phyloP scores from a whole-genome alignment of 306 rosid genomes.

The Acacia crassicarpa region DNA sequence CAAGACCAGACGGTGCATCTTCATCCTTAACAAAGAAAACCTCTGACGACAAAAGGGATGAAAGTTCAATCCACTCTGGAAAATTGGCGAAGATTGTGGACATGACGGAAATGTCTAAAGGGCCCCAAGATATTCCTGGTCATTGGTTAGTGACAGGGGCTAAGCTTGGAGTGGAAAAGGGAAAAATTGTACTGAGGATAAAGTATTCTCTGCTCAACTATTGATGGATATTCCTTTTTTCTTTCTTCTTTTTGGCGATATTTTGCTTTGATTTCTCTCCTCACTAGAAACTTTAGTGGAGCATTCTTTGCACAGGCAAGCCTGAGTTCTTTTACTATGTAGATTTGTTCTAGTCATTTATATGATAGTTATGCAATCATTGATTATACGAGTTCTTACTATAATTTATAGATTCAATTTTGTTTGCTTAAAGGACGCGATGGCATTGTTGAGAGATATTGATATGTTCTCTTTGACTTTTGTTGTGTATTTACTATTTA shows the following conservation, averaged over 20 bases:
- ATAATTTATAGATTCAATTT: slow-evolving; percentile 34
- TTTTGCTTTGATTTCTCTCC: slow-evolving; percentile 23
- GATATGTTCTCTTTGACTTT: not conserved
- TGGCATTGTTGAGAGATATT: slow-evolving; percentile 23
- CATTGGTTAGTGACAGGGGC: slow-evolving; percentile 99
- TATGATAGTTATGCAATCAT: slow-evolving; percentile 42
- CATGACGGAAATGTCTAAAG: slow-evolving; percentile 90
- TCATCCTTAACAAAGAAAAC: slow-evolving; percentile 61
- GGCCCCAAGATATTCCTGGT: slow-evolving; percentile 96
- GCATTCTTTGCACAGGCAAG: slow-evolving; percentile 91
- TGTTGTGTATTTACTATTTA: not conserved
- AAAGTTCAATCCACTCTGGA: slow-evolving; percentile 58
- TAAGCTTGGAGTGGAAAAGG: slow-evolving; percentile 96
- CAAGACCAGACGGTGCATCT: slow-evolving; percentile 67
- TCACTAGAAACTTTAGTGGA: slow-evolving; percentile 58
- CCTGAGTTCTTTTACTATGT: slow-evolving; percentile 50
- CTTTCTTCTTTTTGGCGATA: slow-evolving; percentile 26
- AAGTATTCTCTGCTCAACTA: slow-evolving; percentile 90
- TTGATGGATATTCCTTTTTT: slow-evolving; percentile 44
- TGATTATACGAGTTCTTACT: slow-evolving; percentile 33
- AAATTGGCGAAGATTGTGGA: slow-evolving; percentile 87
- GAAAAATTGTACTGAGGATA: slow-evolving; percentile 80
- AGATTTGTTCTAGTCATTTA: slow-evolving; percentile 45
- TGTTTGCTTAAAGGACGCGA: slow-evolving; percentile 24
- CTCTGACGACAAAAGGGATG: slow-evolving; percentile 78